phyloP scores from a whole-genome alignment of 2,329 filamentous ascomycete genomes.

The Phyllosticta citriasiana region DNA sequence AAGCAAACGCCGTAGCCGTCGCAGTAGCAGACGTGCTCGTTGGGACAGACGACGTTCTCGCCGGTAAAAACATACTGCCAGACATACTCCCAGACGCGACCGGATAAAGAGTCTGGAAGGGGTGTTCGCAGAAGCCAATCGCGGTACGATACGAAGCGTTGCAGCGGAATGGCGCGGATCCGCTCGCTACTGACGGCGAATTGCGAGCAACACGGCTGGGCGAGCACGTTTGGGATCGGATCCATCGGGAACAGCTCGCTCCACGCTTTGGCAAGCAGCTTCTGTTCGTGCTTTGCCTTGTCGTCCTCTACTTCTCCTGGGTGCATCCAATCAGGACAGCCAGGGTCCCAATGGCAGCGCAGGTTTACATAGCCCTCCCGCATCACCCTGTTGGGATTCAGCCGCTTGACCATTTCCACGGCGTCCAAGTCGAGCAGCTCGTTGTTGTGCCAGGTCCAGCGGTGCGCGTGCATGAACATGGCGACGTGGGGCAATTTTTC shows the following conservation, averaged over 20 bases:
- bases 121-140: slow-evolving; percentile 52
- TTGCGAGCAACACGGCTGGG: slow-evolving; percentile 55
- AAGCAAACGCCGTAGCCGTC: slow-evolving; percentile 56
- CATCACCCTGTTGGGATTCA: slow-evolving; percentile 37
- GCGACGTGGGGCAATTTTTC: slow-evolving; percentile 47
- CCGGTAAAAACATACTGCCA: slow-evolving; percentile 55
- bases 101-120: slow-evolving; percentile 45
- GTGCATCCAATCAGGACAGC: slow-evolving; percentile 46
- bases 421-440: slow-evolving; percentile 37
- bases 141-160: slow-evolving; percentile 46
- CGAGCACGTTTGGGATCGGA: slow-evolving; percentile 39
- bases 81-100: slow-evolving; percentile 53
- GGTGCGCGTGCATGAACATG: slow-evolving; percentile 54
- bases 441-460: slow-evolving; percentile 50
- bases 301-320: slow-evolving; percentile 32
- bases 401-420: slow-evolving; percentile 34
- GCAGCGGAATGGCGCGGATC: slow-evolving; percentile 43
- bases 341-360: slow-evolving; percentile 44
- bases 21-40: slow-evolving; percentile 51
- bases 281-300: slow-evolving; percentile 34
- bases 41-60: slow-evolving; percentile 37
- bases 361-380: slow-evolving; percentile 46
- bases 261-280: slow-evolving; percentile 36
- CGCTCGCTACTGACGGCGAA: slow-evolving; percentile 51
- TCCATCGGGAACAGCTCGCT: slow-evolving; percentile 39